Evolutionary conservation across 305 asterid genomes (phyloP).

Genomic region (Fraxinus angustifolia): DNA sequence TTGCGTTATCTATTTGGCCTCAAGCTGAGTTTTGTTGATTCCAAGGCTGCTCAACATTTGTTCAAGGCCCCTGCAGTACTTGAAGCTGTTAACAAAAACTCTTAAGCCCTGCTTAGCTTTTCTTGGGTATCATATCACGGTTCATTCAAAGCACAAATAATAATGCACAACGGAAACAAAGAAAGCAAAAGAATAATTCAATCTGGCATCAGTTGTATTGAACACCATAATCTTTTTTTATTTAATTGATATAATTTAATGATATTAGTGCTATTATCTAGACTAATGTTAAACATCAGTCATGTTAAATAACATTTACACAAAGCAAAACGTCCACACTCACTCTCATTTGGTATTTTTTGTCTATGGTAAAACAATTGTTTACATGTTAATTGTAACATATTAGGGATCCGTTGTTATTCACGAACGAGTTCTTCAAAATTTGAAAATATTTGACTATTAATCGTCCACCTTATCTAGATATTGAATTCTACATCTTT

Average conservation of each 20-base stretch:
- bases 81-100: no score
- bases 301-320: no score
- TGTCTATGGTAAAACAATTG: neutral
- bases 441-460: no score
- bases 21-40: neutral
- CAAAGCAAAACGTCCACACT: neutral
- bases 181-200: no score
- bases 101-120: no score
- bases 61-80: no score
- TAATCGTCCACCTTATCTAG: neutral
- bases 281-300: neutral
- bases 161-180: neutral
- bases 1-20: neutral
- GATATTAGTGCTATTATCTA: no score
- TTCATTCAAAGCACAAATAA: neutral
- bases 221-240: no score
- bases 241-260: no score
- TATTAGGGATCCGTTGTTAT: neutral
- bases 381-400: neutral
- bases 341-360: neutral
- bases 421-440: neutral
- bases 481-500: no score
- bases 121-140: neutral
- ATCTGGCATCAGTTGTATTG: no score
- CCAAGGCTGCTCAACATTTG: neutral